Percentiles rank a stretch among this genome's conserved stretches.
Conservation (phyloP, 352 stramenopile species). For the Globisporangium spinosum region DNA sequence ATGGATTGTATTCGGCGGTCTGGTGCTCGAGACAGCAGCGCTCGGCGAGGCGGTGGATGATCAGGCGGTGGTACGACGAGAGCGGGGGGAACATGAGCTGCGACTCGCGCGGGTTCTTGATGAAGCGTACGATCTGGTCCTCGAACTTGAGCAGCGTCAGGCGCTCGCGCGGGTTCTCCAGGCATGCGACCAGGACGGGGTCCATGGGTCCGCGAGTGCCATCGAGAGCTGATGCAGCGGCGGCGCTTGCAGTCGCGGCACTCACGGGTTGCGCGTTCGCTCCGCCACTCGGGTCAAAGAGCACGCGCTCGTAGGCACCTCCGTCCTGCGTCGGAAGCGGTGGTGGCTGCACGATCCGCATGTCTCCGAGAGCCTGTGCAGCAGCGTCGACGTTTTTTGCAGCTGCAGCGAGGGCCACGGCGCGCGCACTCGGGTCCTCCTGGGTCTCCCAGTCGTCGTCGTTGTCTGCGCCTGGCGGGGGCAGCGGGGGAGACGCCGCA, state of each 20-base stretch:
- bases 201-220: conserved; percentile 53
- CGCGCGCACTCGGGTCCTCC: conserved; percentile 17
- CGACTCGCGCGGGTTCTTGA: conserved; percentile 53
- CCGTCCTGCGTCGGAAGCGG: conserved; percentile 37
- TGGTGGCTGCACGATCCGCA: conserved; percentile 39
- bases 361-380: conserved; percentile 25
- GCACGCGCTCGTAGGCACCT: conserved; percentile 38
- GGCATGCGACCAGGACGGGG: conserved; percentile 66
- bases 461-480: background rate
- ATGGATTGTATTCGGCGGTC: conserved; percentile 67
- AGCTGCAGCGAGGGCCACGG: conserved; percentile 14
- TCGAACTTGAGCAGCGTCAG: conserved; percentile 85
- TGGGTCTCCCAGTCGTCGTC: conserved; percentile 46
- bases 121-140: conserved; percentile 84
- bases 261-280: conserved; percentile 39
- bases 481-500: background rate
- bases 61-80: conserved; percentile 86
- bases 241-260: conserved; percentile 52
- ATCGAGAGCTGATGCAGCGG: conserved; percentile 19
- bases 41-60: conserved; percentile 91
- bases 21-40: conserved; percentile 91
- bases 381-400: conserved; percentile 18
- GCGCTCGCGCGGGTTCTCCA: conserved; percentile 80
- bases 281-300: conserved; percentile 24
- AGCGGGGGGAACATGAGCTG: conserved; percentile 79